Evolutionary conservation across 2,329 filamentous ascomycete species (phyloP), one percentile per base, ranked within the genome.

Genomic region (Myriosclerotinia curreyana): DNA sequence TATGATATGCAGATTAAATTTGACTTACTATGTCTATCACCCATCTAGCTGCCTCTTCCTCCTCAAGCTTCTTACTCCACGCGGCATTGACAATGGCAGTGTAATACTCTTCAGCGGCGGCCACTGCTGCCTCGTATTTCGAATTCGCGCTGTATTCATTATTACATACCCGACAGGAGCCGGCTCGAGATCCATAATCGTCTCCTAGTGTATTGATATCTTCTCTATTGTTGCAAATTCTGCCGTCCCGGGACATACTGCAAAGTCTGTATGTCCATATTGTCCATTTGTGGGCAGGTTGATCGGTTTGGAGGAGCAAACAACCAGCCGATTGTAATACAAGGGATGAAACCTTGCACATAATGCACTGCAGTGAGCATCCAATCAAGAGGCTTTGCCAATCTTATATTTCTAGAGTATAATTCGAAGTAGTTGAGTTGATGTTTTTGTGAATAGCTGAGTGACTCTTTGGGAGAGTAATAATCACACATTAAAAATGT

Each of bases 281-380:
- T 2, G 38, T 61, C 48, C 40, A 61, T 11, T 17, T 54, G 14
- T 61, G 49, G 17, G 59, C 36, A 54, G 36, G 31, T 7, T 17
- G 17, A 2, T 36, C 38, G 8, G 7, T 11, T 2, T 38, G 7
- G 9, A 42, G 17, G n/a, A 31, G 48, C 17, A 42, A 42, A 53
- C 48, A 61, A 7, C 48, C 36, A 42, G 36, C 36, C 2, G 36
- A 40, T 31, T 53, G 22, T 17, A 53, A n/a, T 15, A 42, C 7
- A 5, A 61, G 42, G 34, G 59, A 53, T 42, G 59, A 52, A 42
- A 53, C 17, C 28, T 61, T 53, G 36, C 59, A 61, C 48, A 54
- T 44, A 17, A 14, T 22, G 11, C 2, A 1, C 11, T 17, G 36
- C 1, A 2, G 20, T 31, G 28, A 22, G 11, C 22, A 25, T 15